Base-by-base conservation (phyloP, 257 asterid species). In the Thymus mandschuricus region DNA sequence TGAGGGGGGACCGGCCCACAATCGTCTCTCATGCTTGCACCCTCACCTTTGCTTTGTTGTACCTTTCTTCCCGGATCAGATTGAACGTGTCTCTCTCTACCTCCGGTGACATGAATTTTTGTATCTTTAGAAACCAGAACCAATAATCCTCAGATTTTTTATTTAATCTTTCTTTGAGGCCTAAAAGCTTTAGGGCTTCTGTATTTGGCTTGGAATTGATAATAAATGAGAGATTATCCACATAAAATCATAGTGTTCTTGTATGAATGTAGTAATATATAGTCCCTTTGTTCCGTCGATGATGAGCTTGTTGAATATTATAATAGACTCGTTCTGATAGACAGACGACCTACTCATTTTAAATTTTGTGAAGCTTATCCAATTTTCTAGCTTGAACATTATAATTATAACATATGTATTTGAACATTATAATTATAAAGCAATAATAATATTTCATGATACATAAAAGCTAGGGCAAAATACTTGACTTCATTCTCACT, bases 401-500 rank as follows among this genome's bases (percentile, higher is more conserved):
- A 35, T 35, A 3, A 35, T 35, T 35, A 6, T 35, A 35, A 35
- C 40, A 48, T 12, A 3, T 51, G 2, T 7, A 49, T 49, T 49
- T 49, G 28, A n/a, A n/a, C n/a, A n/a, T n/a, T n/a, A n/a, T n/a
- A n/a, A n/a, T 1, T 21, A n/a, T 6, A 51, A 51, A 1, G 8
- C 2, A 15, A 15, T 29, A 2, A 56, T 56, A n/a, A 4, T 49
- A 0, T 51, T 7, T 50, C 4, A 50, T 13, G 8, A 56, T 8
- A 59, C 40, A 56, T 30, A n/a, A 76, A 62, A 64, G 75, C 45
- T 8, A 49, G 31, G 11, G 34, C 3, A 63, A 66, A 67, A 72
- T 72, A 8, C 81, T 38, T 78, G 60, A 62, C 79, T 73, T 73
- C n/a, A 56, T 33, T 30, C 70, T 38, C 69, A 63, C 76, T 73